Evolutionary conservation across 2,329 filamentous ascomycete species (phyloP).

Genomic region (Atkinsonella texensis): DNA sequence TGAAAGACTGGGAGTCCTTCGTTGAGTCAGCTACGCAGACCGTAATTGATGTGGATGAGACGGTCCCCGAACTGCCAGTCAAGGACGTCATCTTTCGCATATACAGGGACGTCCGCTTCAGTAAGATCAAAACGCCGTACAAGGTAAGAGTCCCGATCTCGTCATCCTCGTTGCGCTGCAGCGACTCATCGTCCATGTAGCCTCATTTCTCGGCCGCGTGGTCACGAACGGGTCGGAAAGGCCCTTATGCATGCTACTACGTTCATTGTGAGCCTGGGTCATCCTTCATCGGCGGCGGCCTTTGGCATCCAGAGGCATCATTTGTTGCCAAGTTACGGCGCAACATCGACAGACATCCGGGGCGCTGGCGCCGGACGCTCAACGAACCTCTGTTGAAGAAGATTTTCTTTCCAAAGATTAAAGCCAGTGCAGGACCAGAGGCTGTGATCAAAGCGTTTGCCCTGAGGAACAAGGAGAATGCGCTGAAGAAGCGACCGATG

Average conservation of each 20-base stretch:
- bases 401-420: constrained; percentile 45
- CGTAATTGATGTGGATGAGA: constrained; percentile 62
- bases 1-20: constrained; percentile 74
- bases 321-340: constrained; percentile 56
- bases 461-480: constrained; percentile 56
- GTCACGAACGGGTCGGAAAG: constrained; percentile 79
- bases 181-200: constrained; percentile 23
- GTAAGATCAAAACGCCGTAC: constrained; percentile 74
- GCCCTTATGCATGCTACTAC: constrained; percentile 81
- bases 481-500: constrained; percentile 78
- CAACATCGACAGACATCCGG: constrained; percentile 63
- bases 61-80: constrained; percentile 72
- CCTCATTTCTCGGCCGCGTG: constrained; percentile 76
- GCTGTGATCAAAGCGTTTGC: constrained; percentile 59
- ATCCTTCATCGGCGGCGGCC: constrained; percentile 66
- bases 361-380: constrained; percentile 57
- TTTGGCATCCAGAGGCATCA: constrained; percentile 65
- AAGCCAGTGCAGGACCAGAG: constrained; percentile 24
- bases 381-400: constrained; percentile 46
- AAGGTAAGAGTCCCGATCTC: constrained; percentile 43
- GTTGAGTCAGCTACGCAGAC: constrained; percentile 60
- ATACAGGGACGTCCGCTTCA: constrained; percentile 77
- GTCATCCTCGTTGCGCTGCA: neutral
- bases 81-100: constrained; percentile 85
- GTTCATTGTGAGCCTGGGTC: constrained; percentile 64